Conservation (phyloP, 2,329 filamentous ascomycete species). For the Penicillium decumbens region DNA sequence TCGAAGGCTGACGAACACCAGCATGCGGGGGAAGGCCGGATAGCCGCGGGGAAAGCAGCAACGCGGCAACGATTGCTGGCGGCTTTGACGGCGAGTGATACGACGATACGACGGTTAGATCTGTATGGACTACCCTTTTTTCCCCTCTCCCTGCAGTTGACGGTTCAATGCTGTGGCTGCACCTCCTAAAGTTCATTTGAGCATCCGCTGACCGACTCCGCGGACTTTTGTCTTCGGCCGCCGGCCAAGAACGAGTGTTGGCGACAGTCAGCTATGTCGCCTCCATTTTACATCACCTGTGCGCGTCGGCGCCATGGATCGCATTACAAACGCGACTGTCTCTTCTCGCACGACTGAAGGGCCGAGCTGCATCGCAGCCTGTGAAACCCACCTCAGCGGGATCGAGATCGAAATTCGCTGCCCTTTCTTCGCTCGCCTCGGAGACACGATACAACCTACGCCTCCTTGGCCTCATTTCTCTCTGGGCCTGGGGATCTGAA, state of each 20-base stretch:
- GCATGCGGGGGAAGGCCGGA: slow-evolving; percentile 18
- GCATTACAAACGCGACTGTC: slow-evolving; percentile 43
- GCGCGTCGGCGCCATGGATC: slow-evolving; percentile 48
- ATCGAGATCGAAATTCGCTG: slow-evolving; percentile 50
- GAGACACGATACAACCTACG: slow-evolving; percentile 49
- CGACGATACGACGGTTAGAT: slow-evolving; percentile 28
- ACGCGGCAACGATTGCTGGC: slow-evolving; percentile 25
- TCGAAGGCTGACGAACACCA: slow-evolving; percentile 11
- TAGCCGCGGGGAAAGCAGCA: slow-evolving; percentile 22
- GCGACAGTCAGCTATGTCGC: slow-evolving; percentile 65
- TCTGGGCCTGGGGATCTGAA: slow-evolving; percentile 74
- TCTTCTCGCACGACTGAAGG: slow-evolving; percentile 36
- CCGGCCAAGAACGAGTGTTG: slow-evolving; percentile 66
- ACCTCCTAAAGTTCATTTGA: not conserved
- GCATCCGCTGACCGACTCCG: slow-evolving; percentile 2
- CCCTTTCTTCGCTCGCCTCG: slow-evolving; percentile 47
- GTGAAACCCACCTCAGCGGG: slow-evolving; percentile 30
- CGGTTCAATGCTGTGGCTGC: not conserved
- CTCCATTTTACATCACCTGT: slow-evolving; percentile 58
- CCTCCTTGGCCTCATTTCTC: slow-evolving; percentile 63
- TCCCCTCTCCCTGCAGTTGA: not conserved
- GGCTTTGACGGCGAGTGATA: slow-evolving; percentile 28
- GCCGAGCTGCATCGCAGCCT: slow-evolving; percentile 5
- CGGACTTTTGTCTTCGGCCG: slow-evolving; percentile 63
- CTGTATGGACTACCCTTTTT: slow-evolving; percentile 19